Conservation (phyloP, 257 asterid species). For the Phtheirospermum japonicum region DNA sequence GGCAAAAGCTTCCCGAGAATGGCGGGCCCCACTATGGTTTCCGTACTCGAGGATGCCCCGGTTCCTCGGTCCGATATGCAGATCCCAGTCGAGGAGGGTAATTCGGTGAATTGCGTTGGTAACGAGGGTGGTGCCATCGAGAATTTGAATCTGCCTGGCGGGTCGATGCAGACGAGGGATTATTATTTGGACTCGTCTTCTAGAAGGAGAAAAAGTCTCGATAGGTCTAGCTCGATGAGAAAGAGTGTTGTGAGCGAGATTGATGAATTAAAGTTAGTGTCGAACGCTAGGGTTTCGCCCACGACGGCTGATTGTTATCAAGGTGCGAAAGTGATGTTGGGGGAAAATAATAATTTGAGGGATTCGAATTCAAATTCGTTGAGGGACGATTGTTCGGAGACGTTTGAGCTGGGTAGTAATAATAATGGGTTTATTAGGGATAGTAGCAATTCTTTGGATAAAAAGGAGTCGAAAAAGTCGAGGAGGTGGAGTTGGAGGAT, state of each 20-base stretch:
- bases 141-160: slow-evolving; percentile 53
- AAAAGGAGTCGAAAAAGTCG: slow-evolving; percentile 63
- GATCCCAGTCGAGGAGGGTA: slow-evolving; percentile 79
- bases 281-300: slow-evolving; percentile 74
- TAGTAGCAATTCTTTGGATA: slow-evolving; percentile 48
- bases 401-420: slow-evolving; percentile 53
- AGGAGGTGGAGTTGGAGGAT: slow-evolving; percentile 81
- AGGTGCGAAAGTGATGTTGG: slow-evolving; percentile 52
- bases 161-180: slow-evolving; percentile 75
- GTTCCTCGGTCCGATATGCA: slow-evolving; percentile 57
- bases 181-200: slow-evolving; percentile 81
- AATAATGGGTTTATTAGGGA: slow-evolving; percentile 45
- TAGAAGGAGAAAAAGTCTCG: slow-evolving; percentile 88
- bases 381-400: slow-evolving; percentile 70
- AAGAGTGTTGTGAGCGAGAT: slow-evolving; percentile 80
- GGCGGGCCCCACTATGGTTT: slow-evolving; percentile 58
- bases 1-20: slow-evolving; percentile 71
- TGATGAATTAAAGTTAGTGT: slow-evolving; percentile 59
- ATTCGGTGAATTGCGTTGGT: slow-evolving; percentile 17
- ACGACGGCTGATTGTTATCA: slow-evolving; percentile 47
- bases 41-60: slow-evolving; percentile 83
- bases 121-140: slow-evolving; percentile 27
- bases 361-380: slow-evolving; percentile 41
- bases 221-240: slow-evolving; percentile 81
- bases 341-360: slow-evolving; percentile 31